A percentile compares a stretch with the other conserved stretches of the same genome.
These are phyloP conservation scores for Podospora comata DNA, from an alignment of 495 filamentous ascomycete species.

Conservation along the genomic window DNA sequence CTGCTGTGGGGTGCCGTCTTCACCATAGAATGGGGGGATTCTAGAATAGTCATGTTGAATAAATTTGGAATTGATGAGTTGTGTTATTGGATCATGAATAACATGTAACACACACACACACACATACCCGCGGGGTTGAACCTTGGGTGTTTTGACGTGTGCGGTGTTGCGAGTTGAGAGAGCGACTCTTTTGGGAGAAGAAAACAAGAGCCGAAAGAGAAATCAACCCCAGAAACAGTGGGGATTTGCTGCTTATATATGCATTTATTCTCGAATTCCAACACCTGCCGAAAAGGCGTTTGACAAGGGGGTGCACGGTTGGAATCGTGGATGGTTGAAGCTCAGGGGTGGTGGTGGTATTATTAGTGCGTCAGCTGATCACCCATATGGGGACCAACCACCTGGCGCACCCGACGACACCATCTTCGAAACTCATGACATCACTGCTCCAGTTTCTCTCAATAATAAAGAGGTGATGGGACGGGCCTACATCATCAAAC, in stretches of 20 bases:
- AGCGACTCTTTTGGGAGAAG: neutral
- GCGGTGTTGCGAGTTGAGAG: neutral
- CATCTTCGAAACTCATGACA: neutral
- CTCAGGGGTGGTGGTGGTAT: neutral
- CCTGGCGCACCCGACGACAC: neutral
- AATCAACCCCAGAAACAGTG: neutral
- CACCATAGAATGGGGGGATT: neutral
- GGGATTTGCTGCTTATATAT: neutral
- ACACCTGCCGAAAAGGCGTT: neutral
- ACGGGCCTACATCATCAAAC: neutral
- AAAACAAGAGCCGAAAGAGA: neutral
- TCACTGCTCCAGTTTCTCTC: neutral
- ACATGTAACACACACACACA: neutral
- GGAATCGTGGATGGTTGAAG: neutral
- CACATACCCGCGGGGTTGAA: conserved; percentile 5
- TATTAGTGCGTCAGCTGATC: conserved; percentile 13
- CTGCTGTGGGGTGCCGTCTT: neutral
- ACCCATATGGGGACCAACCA: neutral
- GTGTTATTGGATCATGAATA: neutral
- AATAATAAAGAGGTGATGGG: neutral
- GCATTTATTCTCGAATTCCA: neutral
- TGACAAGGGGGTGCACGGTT: neutral
- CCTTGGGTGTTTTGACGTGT: conserved; percentile 1
- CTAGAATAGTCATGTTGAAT: neutral
- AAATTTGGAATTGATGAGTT: neutral